Base-by-base conservation (phyloP, 805 yeast genomes). In the Wickerhamia fluorescens region DNA sequence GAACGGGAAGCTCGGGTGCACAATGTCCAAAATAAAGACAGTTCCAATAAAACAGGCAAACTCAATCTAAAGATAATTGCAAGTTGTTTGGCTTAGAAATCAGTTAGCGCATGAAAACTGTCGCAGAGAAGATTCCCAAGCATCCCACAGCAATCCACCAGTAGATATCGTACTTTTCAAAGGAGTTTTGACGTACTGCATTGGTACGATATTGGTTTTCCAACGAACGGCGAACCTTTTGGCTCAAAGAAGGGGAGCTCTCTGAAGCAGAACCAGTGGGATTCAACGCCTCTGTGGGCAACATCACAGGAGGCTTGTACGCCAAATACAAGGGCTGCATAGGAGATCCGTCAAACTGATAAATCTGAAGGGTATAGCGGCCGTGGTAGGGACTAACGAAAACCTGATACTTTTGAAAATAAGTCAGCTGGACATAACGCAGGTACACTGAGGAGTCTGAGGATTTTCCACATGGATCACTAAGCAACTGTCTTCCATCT, bases 221-320 rank as follows among this genome's bases (percentile, higher is more conserved):
- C 44, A 87, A 64, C 6, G 83, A 65, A 52, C 95, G 71, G 53
- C 75, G 76, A 27, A 85, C 73, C 32, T 71, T 7, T 18, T 18
- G 7, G 16, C 29, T 20, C 41, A 44, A 60, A 29, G 51, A 40
- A 6, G 53, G 24, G 22, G 45, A 43, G 7, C 69, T 53, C 21
- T 61, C 56, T 5, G 66, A 48, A 2, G 63, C 58, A 17, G 40
- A 35, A 24, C 64, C 62, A 2, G 95, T 83, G 14, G 98, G 98
- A 56, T 88, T 89, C 67, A 92, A 61, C 0, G 96, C 88, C 30
- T 53, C 58, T 1, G 97, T 92, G 14, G 98, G 98, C 36, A 92
- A 73, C 98, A 92, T 92, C 73, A 82, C 69, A 7, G 98, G 94
- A 5, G 98, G 98, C 45, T 73, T 72, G 63, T 88, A 92, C 2